Evolutionary conservation across 768 basidiomycete genomes (phyloP), one percentile per base, ranked within the genome.

Genomic region (Leccinum longicurvipes): DNA sequence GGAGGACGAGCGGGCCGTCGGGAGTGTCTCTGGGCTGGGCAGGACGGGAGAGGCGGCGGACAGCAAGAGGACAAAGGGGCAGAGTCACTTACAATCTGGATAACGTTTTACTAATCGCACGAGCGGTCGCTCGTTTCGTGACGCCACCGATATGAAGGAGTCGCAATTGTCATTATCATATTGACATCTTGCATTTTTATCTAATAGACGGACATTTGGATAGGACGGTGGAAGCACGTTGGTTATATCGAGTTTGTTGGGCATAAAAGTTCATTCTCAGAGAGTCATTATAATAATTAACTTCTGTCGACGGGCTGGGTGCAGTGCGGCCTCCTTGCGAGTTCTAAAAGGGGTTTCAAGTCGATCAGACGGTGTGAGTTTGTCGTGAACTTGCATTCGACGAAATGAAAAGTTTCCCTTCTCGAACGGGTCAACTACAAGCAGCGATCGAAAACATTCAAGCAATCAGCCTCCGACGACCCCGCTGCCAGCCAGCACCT

Each of bases 141-240:
- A 54, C 53, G 51, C 34, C 27, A 58, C 50, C 48, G 48, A 57
- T 60, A 61, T 56, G 59, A 70, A 59, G 61, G 63, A 60, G 68
- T 63, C 50, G 67, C 65, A 51, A 15, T 57, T 47, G 57, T 56
- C 50, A 59, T 60, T 62, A 65, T 58, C 59, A 50, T 60, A 60
- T 60, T 67, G 49, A 59, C 51, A 51, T 58, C 51, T 60, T 12
- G 53, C 61, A 51, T 60, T 60, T 69, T 72, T 72, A 70, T 72
- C 67, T 71, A 69, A 69, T 71, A 55, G 67, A 62, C 69, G 71
- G 69, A 72, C 51, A 72, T 73, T 72, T 71, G 69, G 69, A 54
- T 70, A 61, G 53, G 57, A 60, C 62, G 58, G 56, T 50, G 59
- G 47, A 56, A 45, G 61, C 66, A 41, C n/a, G n/a, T n/a, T n/a